A percentile compares a stretch with the other conserved stretches of the same genome.
phyloP scores from a whole-genome alignment of 1,139 yeast genomes.

The Hanseniaspora uvarum region DNA sequence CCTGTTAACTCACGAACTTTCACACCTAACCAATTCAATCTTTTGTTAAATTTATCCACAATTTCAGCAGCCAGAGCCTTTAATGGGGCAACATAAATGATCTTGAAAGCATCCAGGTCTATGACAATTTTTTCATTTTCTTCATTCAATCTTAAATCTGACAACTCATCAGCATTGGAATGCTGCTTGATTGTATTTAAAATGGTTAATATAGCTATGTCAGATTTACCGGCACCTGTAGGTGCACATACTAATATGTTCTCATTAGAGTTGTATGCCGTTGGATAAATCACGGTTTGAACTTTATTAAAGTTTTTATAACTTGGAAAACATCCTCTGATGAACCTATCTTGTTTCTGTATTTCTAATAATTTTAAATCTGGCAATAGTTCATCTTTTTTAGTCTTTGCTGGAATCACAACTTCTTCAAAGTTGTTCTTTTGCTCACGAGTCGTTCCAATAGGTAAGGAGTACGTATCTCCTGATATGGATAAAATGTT shows the following conservation, averaged over 20 bases:
- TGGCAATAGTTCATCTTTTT: conserved; percentile 32
- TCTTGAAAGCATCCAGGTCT: conserved; percentile 73
- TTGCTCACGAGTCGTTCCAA: conserved; percentile 63
- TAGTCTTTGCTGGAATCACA: conserved; percentile 61
- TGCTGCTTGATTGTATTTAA: conserved; percentile 67
- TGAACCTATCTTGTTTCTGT: conserved; percentile 57
- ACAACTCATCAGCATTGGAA: conserved; percentile 34
- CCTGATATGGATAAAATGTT: conserved; percentile 68
- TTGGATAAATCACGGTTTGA: conserved; percentile 85
- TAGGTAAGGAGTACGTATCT: conserved; percentile 66
- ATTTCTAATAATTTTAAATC: conserved; percentile 50
- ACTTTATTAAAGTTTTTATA: conserved; percentile 73
- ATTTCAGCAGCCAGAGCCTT: conserved; percentile 97
- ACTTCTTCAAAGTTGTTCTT: conserved; percentile 70
- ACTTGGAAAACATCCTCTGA: conserved; percentile 74
- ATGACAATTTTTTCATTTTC: conserved; percentile 44
- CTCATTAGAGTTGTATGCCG: conserved; percentile 86
- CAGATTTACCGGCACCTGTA: conserved; percentile 99
- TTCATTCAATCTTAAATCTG: conserved; percentile 26
- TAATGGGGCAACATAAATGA: conserved; percentile 89
- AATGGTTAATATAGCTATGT: conserved; percentile 80
- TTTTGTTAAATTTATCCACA: conserved; percentile 74
- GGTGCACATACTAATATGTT: conserved; percentile 98
- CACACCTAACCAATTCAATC: conserved; percentile 75
- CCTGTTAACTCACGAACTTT: conserved; percentile 87